Evolutionary conservation across 2,329 filamentous ascomycete species (phyloP).

Genomic region (Venturia aucupariae): DNA sequence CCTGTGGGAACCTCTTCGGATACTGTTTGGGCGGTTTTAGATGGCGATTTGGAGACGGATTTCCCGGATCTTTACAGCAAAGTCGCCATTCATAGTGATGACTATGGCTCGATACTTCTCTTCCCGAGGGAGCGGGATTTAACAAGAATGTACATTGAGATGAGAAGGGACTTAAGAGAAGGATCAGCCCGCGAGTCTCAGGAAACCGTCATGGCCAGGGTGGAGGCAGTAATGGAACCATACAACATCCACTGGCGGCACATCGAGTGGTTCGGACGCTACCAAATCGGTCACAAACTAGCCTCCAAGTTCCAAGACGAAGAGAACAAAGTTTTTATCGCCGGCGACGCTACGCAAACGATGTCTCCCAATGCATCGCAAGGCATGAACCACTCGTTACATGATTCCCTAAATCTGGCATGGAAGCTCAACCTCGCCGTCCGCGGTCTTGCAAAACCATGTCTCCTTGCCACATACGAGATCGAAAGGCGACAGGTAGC

Average conservation of each 20-base stretch:
- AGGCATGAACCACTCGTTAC: constrained; percentile 38
- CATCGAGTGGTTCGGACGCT: constrained; percentile 44
- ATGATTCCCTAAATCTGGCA: constrained; percentile 35
- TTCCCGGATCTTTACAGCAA: constrained; percentile 72
- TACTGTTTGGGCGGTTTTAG: constrained; percentile 58
- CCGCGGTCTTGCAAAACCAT: constrained; percentile 29
- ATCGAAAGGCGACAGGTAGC: constrained; percentile 35
- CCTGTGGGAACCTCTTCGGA: constrained; percentile 7
- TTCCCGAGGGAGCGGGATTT: constrained; percentile 65
- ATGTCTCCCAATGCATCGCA: constrained; percentile 35
- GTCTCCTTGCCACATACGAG: constrained; percentile 32
- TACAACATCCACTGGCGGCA: constrained; percentile 37
- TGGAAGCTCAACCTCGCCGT: constrained; percentile 36
- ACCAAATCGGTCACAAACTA: constrained; percentile 41
- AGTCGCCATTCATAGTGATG: constrained; percentile 57
- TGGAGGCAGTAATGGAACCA: constrained; percentile 29
- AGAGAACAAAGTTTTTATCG: constrained; percentile 37
- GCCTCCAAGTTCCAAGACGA: constrained; percentile 37
- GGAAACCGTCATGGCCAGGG: constrained; percentile 62
- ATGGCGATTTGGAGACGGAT: constrained; percentile 60
- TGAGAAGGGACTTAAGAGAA: constrained; percentile 29
- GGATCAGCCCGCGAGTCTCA: constrained; percentile 37
- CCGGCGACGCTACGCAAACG: constrained; percentile 36
- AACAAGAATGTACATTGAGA: constrained; percentile 51
- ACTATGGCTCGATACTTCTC: constrained; percentile 61